These are phyloP conservation scores for Selaginella tamariscina DNA, from an alignment of 75 land plant species.

Conservation along the genomic window DNA sequence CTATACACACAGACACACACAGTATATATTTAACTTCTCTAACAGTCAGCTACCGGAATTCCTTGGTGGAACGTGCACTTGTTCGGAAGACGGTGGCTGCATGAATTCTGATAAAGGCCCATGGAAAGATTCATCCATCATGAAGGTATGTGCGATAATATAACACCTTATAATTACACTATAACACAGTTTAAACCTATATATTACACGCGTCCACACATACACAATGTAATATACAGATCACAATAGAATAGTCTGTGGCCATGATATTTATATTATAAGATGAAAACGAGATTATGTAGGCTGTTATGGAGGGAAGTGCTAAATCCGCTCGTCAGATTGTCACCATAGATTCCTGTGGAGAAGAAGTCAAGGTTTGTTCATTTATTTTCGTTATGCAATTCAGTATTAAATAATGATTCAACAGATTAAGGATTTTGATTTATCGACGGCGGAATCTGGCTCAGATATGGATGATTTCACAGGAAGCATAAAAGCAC, in stretches of 20 bases:
- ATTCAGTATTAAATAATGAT: background rate
- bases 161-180: background rate
- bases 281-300: constrained; percentile 1
- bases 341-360: constrained; percentile 13
- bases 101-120: constrained; percentile 68
- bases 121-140: constrained; percentile 64
- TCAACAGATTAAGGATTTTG: constrained; percentile 35
- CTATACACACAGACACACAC: background rate
- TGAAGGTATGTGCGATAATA: constrained; percentile 29
- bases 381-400: background rate
- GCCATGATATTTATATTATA: background rate
- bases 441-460: constrained; percentile 43
- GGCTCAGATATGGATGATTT: constrained; percentile 60
- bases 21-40: constrained; percentile 5
- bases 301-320: constrained; percentile 62
- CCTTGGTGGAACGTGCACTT: constrained; percentile 59
- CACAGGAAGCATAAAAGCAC: constrained; percentile 11
- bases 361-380: background rate
- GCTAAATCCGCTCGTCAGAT: constrained; percentile 29
- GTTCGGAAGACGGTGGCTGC: constrained; percentile 59
- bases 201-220: constrained; percentile 16
- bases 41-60: constrained; percentile 70
- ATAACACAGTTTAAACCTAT: background rate
- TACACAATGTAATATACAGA: background rate
- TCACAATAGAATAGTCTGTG: background rate